Conservation (phyloP, 164 flowering plant genomes). For the Nymphaea thermarum region DNA sequence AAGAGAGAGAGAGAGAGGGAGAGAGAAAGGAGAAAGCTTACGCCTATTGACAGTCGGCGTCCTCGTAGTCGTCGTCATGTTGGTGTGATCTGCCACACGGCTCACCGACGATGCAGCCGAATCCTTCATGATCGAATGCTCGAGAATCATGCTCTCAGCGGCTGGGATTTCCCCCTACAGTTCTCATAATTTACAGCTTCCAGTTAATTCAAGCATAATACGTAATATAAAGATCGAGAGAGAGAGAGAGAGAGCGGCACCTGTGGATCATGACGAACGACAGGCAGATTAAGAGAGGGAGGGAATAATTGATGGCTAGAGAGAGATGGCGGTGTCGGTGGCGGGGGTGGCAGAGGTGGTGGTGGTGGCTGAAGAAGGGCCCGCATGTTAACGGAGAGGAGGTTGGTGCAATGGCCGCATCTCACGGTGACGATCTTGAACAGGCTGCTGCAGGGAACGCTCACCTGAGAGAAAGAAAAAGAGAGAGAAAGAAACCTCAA, state of each 20-base stretch:
- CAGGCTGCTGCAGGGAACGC: constrained; percentile 82
- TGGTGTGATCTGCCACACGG: neutral
- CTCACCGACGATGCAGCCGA: neutral
- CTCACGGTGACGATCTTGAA: constrained; percentile 92
- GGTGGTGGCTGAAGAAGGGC: constrained; percentile 26
- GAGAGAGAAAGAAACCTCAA: neutral
- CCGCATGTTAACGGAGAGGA: constrained; percentile 85
- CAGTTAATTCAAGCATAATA: too few species aligned
- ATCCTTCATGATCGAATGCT: neutral
- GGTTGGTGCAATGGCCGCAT: constrained; percentile 95
- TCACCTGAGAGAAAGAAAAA: constrained; percentile 36
- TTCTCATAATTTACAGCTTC: too few species aligned
- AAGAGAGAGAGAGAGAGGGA: neutral
- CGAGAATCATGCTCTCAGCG: neutral
- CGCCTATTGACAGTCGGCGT: neutral
- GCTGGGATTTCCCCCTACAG: neutral
- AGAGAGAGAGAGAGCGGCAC: constrained; percentile 10
- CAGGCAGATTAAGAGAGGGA: constrained; percentile 4
- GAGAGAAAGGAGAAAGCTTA: neutral
- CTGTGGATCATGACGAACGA: constrained; percentile 52
- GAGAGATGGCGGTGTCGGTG: constrained; percentile 44
- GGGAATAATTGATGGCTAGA: constrained; percentile 12
- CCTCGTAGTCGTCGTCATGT: neutral
- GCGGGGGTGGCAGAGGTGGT: constrained; percentile 47
- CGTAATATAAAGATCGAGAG: too few species aligned